Evolutionary conservation across 2,329 filamentous ascomycete genomes (phyloP), one percentile per base, ranked within the genome.

Genomic region (Paradendryphiella salina): DNA sequence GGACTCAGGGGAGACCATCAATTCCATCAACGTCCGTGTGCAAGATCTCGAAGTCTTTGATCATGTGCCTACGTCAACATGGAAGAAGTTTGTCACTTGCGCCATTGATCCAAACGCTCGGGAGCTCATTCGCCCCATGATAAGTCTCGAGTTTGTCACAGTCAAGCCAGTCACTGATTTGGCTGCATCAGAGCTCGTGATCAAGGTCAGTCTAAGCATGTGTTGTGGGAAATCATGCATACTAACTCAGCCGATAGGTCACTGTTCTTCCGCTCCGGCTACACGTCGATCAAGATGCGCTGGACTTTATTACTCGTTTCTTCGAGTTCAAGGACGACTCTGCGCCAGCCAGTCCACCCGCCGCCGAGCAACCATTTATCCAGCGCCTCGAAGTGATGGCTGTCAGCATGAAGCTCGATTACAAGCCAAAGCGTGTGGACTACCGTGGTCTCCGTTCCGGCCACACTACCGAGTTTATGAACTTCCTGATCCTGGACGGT

Each of bases 391-490:
- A 97, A 74, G 81, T 99, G 38, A 88, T 90, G 58, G 84, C 89
- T 3, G 83, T 99, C 18, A 86, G 86, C 2, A 82, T 99, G 48
- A 91, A 88, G 66, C 84, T 95, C 3, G 94, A 99, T 73, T 99
- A 99, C 76, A 99, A 99, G 72, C 94, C 94, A 7, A 97, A 99
- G 74, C 85, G 90, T n/a, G 90, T 99, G 14, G 93, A 99, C 72
- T 99, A 99, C 63, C 89, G 86, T 0, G 92, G 92, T 3, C 82
- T 99, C 3, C 86, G 92, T 20, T 96, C 94, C 1, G 94, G 94
- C 1, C 90, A 90, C 60, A 97, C 94, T 0, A 96, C 90, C 0
- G 94, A 99, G 71, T 96, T 99, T 66, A 97, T 97, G 92, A 99
- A 99, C 72, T 96, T 99, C 70, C 82, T 99, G 58, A 89, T 93